Evolutionary conservation across 495 filamentous ascomycete genomes (phyloP).

Genomic region (Lasiosphaeria miniovina): DNA sequence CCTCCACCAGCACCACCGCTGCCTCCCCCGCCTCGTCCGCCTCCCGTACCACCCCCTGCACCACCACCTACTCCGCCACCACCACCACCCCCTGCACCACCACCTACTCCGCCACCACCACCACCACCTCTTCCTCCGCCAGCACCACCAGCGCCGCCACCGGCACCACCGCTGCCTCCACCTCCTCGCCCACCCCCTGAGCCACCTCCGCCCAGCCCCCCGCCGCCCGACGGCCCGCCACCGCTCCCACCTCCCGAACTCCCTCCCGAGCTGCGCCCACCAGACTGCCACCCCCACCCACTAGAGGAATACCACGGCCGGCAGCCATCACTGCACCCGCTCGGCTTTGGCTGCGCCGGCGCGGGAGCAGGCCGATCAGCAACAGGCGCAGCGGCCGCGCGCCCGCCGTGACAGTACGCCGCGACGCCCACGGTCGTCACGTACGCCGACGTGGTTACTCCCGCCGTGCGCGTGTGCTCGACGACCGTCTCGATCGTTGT

Average conservation of each 20-base stretch:
- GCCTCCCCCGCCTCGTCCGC: slow-evolving; percentile 4
- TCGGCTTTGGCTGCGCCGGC: slow-evolving; percentile 14
- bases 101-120: not conserved
- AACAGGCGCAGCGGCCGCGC: slow-evolving; percentile 6
- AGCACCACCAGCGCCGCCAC: not conserved
- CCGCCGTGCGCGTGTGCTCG: slow-evolving; percentile 10
- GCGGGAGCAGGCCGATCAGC: slow-evolving; percentile 15
- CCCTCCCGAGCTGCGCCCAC: no score
- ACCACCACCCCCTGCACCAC: slow-evolving; percentile 8
- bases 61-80: slow-evolving; percentile 4
- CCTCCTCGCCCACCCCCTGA: slow-evolving; percentile 2
- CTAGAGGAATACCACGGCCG: slow-evolving; percentile 23
- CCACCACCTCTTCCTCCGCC: slow-evolving; percentile 6
- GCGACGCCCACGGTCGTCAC: slow-evolving; percentile 15
- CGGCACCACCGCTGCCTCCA: slow-evolving; percentile 2
- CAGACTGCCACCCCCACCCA: slow-evolving; percentile 19
- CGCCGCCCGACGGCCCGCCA: not conserved
- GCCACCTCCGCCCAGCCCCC: slow-evolving; percentile 6
- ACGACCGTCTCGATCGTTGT: slow-evolving; percentile 13
- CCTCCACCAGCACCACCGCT: slow-evolving; percentile 5
- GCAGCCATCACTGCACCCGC: slow-evolving; percentile 19
- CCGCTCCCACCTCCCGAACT: no score
- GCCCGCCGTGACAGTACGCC: slow-evolving; percentile 19
- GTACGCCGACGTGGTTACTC: slow-evolving; percentile 16
- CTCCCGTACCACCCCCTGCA: slow-evolving; percentile 7